Evolutionary conservation across 495 filamentous ascomycete species (phyloP), one percentile per base, ranked within the genome.

Genomic region (Haplographium delicatum): DNA sequence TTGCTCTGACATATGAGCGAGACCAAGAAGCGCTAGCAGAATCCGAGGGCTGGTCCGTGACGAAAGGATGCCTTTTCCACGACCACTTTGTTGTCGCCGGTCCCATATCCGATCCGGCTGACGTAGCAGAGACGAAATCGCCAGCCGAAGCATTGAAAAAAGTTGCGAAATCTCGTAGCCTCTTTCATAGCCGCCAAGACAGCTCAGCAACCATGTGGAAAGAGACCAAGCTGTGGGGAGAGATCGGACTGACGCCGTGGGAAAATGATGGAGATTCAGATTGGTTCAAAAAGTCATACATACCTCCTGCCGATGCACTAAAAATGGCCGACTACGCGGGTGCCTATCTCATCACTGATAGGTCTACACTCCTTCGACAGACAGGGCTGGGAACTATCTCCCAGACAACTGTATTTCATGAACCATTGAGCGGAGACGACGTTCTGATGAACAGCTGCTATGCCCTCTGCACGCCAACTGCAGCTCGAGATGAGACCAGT

Each of bases 361-460:
- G 42, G 8, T 22, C 42, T 13, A 45, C 42, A 13, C 31, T 45
- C 13, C 23, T 45, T 13, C 15, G 24, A 25, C 42, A 45, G 27
- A 45, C 42, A 18, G 42, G 23, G 3, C 23, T 45, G n/a, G 16
- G 18, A 22, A 45, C 42, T 3, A 45, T 45, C 22, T 9, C 3
- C 7, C 4, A 28, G 23, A 45, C 42, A 4, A 45, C 42, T 6
- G 27, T 45, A n/a, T 45, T 45, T 22, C 31, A 28, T 18, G 42
- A 45, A 19, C 42, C 42, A 5, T 4, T 7, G 7, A 15, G 3
- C 7, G 42, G 9, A n/a, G 24, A 27, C 7, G 24, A 45, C 31
- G 11, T 33, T 4, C 16, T 45, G 27, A 45, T 45, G 42, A 45
- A 45, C 31, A 45, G 42, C 42, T 45, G 42, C 42, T 45, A 45